Conservation (phyloP, 768 basidiomycete species). For the Russula compacta region DNA sequence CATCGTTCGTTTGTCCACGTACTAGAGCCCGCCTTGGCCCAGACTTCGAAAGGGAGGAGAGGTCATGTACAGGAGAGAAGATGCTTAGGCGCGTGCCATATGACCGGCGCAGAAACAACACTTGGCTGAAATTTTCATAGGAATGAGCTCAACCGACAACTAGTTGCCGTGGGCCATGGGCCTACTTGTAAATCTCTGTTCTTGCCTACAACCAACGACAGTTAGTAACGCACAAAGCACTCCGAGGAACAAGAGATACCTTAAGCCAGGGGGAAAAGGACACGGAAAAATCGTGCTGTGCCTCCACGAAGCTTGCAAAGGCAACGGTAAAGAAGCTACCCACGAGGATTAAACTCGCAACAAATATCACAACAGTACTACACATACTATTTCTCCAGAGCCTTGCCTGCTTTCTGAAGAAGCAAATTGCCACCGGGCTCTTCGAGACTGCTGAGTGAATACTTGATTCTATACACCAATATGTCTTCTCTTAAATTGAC, state of each 20-base stretch:
- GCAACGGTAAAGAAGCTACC: slow-evolving; percentile 87
- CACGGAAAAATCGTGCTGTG: slow-evolving; percentile 48
- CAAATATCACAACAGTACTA: neutral
- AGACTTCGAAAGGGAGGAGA: slow-evolving; percentile 70
- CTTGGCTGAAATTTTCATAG: slow-evolving; percentile 50
- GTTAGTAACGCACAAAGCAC: neutral
- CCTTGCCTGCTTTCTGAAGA: slow-evolving; percentile 59
- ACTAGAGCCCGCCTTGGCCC: slow-evolving; percentile 49
- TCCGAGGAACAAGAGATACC: slow-evolving; percentile 32
- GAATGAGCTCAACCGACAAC: neutral
- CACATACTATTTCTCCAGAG: slow-evolving; percentile 84
- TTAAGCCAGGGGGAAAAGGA: slow-evolving; percentile 85
- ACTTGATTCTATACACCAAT: slow-evolving; percentile 70
- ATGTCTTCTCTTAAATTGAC: slow-evolving; percentile 88
- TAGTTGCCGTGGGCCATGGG: neutral
- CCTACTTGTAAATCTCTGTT: slow-evolving; percentile 91
- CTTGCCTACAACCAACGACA: slow-evolving; percentile 39
- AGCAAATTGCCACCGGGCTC: slow-evolving; percentile 42
- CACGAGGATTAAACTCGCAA: neutral
- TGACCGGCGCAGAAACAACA: slow-evolving; percentile 74
- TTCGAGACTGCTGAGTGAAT: slow-evolving; percentile 71
- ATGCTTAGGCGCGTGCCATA: slow-evolving; percentile 75
- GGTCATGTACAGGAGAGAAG: slow-evolving; percentile 87
- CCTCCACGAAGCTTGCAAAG: slow-evolving; percentile 81
- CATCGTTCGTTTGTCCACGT: slow-evolving; percentile 64